These are phyloP conservation scores for Podaxis sp. DNA, from an alignment of 768 basidiomycete species.

Conservation along the genomic window DNA sequence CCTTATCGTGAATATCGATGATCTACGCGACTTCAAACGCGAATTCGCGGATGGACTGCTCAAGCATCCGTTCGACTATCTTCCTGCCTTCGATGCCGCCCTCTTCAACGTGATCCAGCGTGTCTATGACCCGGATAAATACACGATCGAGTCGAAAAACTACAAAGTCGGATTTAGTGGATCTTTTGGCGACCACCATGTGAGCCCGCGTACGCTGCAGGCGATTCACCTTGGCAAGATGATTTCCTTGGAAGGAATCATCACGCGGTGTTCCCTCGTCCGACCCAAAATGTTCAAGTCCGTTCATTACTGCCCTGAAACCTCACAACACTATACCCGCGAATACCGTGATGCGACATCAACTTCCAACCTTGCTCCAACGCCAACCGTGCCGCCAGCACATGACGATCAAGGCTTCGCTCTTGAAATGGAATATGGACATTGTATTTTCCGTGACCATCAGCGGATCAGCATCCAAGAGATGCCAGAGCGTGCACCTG, in stretches of 20 bases:
- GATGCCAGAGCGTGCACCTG: slow-evolving; percentile 98
- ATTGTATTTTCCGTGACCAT: slow-evolving; percentile 91
- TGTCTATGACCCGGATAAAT: slow-evolving; percentile 76
- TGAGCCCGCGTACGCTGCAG: slow-evolving; percentile 89
- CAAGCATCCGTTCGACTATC: slow-evolving; percentile 82
- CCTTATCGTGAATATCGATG: slow-evolving; percentile 94
- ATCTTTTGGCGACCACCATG: slow-evolving; percentile 97
- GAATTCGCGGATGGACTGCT: slow-evolving; percentile 86
- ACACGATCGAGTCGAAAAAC: slow-evolving; percentile 75
- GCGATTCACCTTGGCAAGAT: slow-evolving; percentile 91
- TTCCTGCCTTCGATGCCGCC: slow-evolving; percentile 89
- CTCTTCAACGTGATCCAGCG: slow-evolving; percentile 71
- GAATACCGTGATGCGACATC: slow-evolving; percentile 94
- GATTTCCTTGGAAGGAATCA: slow-evolving; percentile 97
- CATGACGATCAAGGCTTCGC: slow-evolving; percentile 87
- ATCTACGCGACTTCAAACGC: slow-evolving; percentile 90
- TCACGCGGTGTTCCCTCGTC: slow-evolving; percentile 96
- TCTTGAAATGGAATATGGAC: slow-evolving; percentile 90
- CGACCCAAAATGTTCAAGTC: slow-evolving; percentile 98
- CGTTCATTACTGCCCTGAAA: slow-evolving; percentile 92
- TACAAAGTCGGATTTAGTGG: slow-evolving; percentile 92
- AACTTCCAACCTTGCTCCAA: slow-evolving; percentile 83
- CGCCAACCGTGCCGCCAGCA: slow-evolving; percentile 84
- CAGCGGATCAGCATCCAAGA: slow-evolving; percentile 98
- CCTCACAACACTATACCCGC: slow-evolving; percentile 78